These are phyloP conservation scores for Rhinocladiella similis DNA, from an alignment of 2,329 filamentous ascomycete genomes.

Conservation along the genomic window DNA sequence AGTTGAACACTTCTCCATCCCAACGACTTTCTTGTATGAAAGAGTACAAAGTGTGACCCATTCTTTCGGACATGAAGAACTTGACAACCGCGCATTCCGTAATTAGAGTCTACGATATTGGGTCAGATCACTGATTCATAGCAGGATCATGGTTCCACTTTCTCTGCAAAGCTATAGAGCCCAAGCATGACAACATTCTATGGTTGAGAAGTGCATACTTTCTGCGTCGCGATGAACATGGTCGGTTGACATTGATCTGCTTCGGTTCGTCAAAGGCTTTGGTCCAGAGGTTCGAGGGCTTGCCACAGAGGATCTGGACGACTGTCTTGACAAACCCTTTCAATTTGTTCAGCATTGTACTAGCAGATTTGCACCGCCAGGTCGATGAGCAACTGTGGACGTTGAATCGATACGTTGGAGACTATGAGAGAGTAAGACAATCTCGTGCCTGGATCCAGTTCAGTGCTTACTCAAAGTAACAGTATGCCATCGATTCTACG, in stretches of 20 bases:
- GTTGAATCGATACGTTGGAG: constrained; percentile 6
- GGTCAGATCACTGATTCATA: not conserved
- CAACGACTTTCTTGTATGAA: constrained; percentile 6
- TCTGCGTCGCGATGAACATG: constrained; percentile 1
- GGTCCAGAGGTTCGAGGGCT: not conserved
- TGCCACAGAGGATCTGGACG: constrained; percentile 5
- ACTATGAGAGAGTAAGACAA: constrained; percentile 1
- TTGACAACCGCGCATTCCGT: not conserved
- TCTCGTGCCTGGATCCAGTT: not conserved
- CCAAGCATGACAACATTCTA: constrained; percentile 8
- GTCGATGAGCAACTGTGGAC: constrained; percentile 13
- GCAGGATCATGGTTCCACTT: constrained; percentile 7
- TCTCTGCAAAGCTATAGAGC: constrained; percentile 8
- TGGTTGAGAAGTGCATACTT: constrained; percentile 9
- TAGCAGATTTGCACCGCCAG: constrained; percentile 9
- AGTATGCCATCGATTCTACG: constrained; percentile 5
- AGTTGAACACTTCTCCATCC: constrained; percentile 1
- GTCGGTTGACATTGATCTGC: constrained; percentile 4
- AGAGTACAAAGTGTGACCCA: constrained; percentile 11
- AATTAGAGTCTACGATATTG: not conserved
- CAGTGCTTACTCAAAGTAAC: not conserved
- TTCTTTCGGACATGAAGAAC: constrained; percentile 3
- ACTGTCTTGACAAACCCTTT: constrained; percentile 3
- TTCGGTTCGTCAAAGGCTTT: constrained; percentile 5
- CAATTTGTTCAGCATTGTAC: constrained; percentile 8